Evolutionary conservation across 768 basidiomycete genomes (phyloP), one percentile per base, ranked within the genome.

Genomic region (Hortiboletus campestris): DNA sequence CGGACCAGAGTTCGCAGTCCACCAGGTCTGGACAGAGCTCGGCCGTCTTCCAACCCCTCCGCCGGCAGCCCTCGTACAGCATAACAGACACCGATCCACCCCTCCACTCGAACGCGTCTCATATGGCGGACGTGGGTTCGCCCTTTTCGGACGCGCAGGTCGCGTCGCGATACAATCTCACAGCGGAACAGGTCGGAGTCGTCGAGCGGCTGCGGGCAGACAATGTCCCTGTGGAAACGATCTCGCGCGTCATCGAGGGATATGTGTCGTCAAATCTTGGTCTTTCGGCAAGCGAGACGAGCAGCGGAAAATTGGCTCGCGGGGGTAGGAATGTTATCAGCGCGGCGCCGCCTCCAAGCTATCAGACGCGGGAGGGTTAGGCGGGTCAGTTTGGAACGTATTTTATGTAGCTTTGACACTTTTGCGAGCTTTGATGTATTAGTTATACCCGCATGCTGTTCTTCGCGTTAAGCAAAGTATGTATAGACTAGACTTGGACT

Each of bases 281-380:
- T 25, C 25, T 39, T 1, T n/a, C 40, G 7, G 32, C 16, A 10
- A 20, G n/a, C 13, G 51, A 31, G 22, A 12, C 25, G 22, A 29
- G 22, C 9, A 17, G 48, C 4, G 38, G 32, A 32, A 11, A 25
- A 7, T 11, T 25, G 28, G 20, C 0, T 2, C 47, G 32, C 2
- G 22, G 6, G 25, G 14, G 13, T 35, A 32, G 16, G 44, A 59
- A 59, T n/a, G 6, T 49, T 17, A 17, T 17, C 6, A 56, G 66
- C 19, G 40, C 17, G n/a, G 36, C 45, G 19, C 60, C 53, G 1
- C 66, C 62, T 8, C 65, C 65, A 11, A 67, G 66, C 28, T 67
- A 67, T 32, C 60, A 55, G 41, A 59, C 58, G 6, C 58, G 44
- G 22, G 46, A 35, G 12, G 40, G 19, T 39, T 56, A 48, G 25